Base-by-base conservation (phyloP, 108 stramenopile species). In the Skeletonema marinoi region DNA sequence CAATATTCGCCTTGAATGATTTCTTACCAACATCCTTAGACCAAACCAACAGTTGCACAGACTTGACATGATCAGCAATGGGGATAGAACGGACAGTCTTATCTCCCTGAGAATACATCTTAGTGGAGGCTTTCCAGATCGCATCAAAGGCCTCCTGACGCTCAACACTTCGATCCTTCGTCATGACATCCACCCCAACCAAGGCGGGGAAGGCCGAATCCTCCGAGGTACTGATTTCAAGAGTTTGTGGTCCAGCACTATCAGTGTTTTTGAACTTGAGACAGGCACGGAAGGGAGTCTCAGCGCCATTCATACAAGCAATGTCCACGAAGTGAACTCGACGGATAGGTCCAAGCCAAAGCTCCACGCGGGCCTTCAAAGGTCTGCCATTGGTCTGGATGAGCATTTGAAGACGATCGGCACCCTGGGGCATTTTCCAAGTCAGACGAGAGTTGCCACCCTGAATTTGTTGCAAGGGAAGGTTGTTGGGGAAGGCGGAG, bases 321-420 rank as follows among this genome's bases (percentile, higher is more conserved):
- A 89, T 86, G 64, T 84, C 78, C 61, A 88, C 66, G 35, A 75
- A 79, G 85, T 92, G 91, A 11, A 78, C 82, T 33, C 70, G 71
- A 75, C 91, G 87, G 17, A 87, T 71, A 19, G 91, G 91, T 35
- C 91, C 91, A 32, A 88, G 68, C 91, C 91, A 92, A 16, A 90
- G 67, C 68, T 89, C 82, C 9, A 88, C 89, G 38, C 78, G 77
- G 11, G 86, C 88, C 60, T 87, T 88, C 56, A 92, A 33, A 17
- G 91, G 91, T 60, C 91, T 88, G 13, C 91, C 91, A 32, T 90
- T 80, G 66, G 88, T 80, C 17, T 74, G 64, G 70, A 92, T 71
- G 69, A 75, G 71, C 41, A 84, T 78, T 60, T 89, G 89, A 12
- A 76, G 65, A 14, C 88, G 87, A 17, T 86, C 86, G 16, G 81